These are phyloP conservation scores for Rhynchospora tenuis DNA, from an alignment of 176 grass and related monocot genomes.

Conservation along the genomic window DNA sequence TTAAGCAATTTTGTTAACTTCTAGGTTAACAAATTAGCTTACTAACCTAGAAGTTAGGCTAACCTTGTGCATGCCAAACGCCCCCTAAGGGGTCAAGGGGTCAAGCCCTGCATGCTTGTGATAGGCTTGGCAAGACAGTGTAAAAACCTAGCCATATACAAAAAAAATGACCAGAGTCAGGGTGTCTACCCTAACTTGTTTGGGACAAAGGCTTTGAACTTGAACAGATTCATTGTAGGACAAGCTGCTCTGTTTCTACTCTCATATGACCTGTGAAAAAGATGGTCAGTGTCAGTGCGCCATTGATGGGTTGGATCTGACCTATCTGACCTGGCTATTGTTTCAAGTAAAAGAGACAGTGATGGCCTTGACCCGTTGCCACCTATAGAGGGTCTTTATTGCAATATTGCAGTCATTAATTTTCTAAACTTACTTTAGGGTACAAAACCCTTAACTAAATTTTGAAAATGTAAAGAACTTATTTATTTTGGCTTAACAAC, in stretches of 20 bases:
- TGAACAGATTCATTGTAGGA: not conserved
- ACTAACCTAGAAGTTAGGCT: too few species aligned
- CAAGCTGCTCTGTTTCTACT: not conserved
- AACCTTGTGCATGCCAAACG: too few species aligned
- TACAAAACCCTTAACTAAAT: not conserved
- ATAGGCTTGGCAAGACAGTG: too few species aligned
- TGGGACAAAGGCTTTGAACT: too few species aligned
- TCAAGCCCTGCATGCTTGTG: too few species aligned
- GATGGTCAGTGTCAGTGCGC: not conserved
- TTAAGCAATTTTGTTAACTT: too few species aligned
- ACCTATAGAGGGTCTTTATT: not conserved
- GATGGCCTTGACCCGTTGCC: not conserved
- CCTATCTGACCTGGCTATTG: not conserved
- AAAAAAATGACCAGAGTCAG: too few species aligned
- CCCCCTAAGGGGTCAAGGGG: too few species aligned
- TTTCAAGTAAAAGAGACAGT: not conserved
- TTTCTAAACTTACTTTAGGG: not conserved
- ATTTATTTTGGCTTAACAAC: not conserved
- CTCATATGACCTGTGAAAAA: not conserved
- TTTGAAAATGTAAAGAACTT: not conserved
- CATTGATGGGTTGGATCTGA: not conserved
- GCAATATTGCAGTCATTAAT: not conserved
- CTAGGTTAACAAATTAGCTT: too few species aligned
- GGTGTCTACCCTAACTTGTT: too few species aligned
- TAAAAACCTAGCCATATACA: too few species aligned